These are phyloP conservation scores for Amyloporia xantha DNA, from an alignment of 768 basidiomycete genomes.

Conservation along the genomic window DNA sequence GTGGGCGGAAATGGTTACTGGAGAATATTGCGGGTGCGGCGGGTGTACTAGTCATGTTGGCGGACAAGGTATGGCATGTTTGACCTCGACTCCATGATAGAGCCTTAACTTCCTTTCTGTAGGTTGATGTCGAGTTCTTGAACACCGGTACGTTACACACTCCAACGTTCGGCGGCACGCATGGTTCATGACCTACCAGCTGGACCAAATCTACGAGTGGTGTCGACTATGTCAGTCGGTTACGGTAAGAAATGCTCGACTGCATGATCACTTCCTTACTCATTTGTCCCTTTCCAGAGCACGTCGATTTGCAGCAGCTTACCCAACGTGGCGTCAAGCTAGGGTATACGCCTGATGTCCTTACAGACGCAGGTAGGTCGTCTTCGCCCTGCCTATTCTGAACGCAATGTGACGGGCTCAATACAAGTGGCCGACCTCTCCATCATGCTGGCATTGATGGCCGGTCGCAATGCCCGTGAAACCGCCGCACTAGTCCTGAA, in stretches of 20 bases:
- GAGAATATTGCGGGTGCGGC: constrained; percentile 60
- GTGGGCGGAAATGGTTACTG: constrained; percentile 65
- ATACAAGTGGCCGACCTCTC: constrained; percentile 83
- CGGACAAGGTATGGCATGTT: constrained; percentile 53
- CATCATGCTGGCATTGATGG: constrained; percentile 92
- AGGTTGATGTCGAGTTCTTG: constrained; percentile 73
- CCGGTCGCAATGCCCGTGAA: constrained; percentile 70
- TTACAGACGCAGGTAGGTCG: constrained; percentile 76
- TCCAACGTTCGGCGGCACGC: too few relatives aligned
- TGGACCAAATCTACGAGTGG: constrained; percentile 66
- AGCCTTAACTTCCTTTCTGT: neutral
- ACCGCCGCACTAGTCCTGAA: constrained; percentile 58
- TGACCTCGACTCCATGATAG: constrained; percentile 1
- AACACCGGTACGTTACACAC: constrained; percentile 42
- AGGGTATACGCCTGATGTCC: constrained; percentile 91
- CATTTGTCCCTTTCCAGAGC: constrained; percentile 51
- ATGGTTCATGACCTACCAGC: constrained; percentile 46
- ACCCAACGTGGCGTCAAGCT: constrained; percentile 58
- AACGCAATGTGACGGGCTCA: neutral
- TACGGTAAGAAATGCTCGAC: constrained; percentile 46
- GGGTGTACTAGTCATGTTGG: constrained; percentile 53
- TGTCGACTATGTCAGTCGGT: constrained; percentile 92
- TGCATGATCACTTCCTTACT: neutral
- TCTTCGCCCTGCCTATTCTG: neutral
- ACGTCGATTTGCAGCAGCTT: constrained; percentile 59